A percentile compares a stretch with the other conserved stretches of the same genome.
Evolutionary conservation across 768 basidiomycete genomes (phyloP).

Genomic region (Tephrocybe sp.): DNA sequence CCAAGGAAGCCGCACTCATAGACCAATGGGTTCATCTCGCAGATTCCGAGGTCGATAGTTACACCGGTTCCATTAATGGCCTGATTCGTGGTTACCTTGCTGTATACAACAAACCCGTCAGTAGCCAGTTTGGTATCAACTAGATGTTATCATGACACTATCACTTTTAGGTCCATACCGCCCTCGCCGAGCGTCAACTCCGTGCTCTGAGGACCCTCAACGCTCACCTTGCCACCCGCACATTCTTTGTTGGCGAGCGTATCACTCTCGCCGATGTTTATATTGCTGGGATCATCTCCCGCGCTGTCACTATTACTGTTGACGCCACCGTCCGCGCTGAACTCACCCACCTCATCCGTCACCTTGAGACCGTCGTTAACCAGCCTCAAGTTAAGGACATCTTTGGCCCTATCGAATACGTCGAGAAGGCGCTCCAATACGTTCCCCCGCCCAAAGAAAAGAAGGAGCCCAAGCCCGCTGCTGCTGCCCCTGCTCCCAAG

Average conservation of each 20-base stretch:
- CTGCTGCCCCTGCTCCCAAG: constrained; percentile 48
- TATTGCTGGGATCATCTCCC: constrained; percentile 58
- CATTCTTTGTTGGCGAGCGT: constrained; percentile 92
- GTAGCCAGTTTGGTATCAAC: constrained; percentile 24
- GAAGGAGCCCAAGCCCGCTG: constrained; percentile 63
- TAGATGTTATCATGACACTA: neutral
- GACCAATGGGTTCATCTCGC: constrained; percentile 83
- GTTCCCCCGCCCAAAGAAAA: constrained; percentile 75
- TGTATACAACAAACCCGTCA: constrained; percentile 81
- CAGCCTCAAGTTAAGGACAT: constrained; percentile 72
- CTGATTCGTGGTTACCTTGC: constrained; percentile 44
- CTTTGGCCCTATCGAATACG: constrained; percentile 58
- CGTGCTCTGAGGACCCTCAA: constrained; percentile 72
- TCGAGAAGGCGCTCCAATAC: constrained; percentile 72
- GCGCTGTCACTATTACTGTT: constrained; percentile 53
- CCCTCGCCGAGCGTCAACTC: constrained; percentile 50
- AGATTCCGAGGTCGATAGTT: constrained; percentile 60
- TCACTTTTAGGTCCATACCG: constrained; percentile 52
- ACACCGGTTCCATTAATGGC: constrained; percentile 33
- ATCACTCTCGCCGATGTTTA: constrained; percentile 90
- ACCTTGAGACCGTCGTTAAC: constrained; percentile 84
- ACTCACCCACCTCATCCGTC: constrained; percentile 77
- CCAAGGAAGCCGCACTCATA: constrained; percentile 71
- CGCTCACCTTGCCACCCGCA: constrained; percentile 68
- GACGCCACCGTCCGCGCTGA: constrained; percentile 67